These are phyloP conservation scores for Lepidium didymum DNA, from an alignment of 345 rosid species.

Conservation along the genomic window DNA sequence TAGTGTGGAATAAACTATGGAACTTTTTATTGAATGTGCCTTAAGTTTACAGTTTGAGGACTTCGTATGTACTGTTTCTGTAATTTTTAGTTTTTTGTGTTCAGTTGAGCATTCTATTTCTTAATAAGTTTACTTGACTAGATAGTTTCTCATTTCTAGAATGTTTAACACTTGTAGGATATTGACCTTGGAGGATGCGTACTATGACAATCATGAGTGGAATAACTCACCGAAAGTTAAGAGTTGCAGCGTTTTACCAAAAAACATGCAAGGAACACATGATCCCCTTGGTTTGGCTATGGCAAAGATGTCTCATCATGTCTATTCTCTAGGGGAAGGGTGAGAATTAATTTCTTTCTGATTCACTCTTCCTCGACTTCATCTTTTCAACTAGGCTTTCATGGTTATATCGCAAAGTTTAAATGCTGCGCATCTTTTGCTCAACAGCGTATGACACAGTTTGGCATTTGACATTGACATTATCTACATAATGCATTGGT, in stretches of 20 bases:
- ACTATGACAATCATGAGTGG: constrained; percentile 45
- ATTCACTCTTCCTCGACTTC: not conserved
- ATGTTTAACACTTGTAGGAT: constrained; percentile 46
- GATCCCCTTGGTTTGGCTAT: constrained; percentile 71
- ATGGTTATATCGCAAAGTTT: not conserved
- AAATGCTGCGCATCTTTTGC: not conserved
- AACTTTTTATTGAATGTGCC: not conserved
- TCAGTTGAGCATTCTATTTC: not conserved
- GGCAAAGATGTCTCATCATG: constrained; percentile 87
- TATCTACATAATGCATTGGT: not conserved
- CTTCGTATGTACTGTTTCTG: not conserved
- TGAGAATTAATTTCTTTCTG: constrained; percentile 29
- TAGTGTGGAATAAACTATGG: not conserved
- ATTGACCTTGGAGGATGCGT: constrained; percentile 86
- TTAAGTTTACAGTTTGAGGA: not conserved
- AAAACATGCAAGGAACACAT: constrained; percentile 32
- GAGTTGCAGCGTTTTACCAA: constrained; percentile 33
- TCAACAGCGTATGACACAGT: no score
- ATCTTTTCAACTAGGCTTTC: not conserved
- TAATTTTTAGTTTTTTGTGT: not conserved
- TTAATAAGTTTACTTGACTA: not conserved
- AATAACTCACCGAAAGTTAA: constrained; percentile 35
- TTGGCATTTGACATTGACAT: not conserved
- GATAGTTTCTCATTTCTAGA: constrained; percentile 3
- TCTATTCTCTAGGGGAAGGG: constrained; percentile 91